Evolutionary conservation across 352 stramenopile genomes (phyloP).

Genomic region (Globisporangium parvum): DNA sequence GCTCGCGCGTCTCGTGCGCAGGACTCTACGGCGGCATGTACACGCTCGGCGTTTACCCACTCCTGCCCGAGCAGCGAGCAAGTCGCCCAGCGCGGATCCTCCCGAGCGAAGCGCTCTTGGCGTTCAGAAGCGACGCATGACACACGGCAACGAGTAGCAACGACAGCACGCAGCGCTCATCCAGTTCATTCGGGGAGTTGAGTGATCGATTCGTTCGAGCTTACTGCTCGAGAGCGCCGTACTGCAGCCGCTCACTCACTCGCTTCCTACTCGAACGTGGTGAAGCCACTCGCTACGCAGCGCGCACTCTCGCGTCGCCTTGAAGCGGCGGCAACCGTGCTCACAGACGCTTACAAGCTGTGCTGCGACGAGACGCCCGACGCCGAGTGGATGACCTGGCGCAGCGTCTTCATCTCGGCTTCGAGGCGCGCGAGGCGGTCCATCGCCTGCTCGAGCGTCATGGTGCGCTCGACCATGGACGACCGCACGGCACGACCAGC

Average conservation of each 20-base stretch:
- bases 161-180: neutral
- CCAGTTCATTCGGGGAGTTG: too few species aligned
- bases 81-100: neutral
- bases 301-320: neutral
- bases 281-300: too few species aligned
- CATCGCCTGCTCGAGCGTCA: conserved; percentile 70
- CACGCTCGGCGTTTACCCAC: conserved; percentile 4
- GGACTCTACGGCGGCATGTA: conserved; percentile 9
- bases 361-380: conserved; percentile 6
- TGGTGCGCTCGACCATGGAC: conserved; percentile 47
- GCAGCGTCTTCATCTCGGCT: conserved; percentile 57
- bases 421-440: conserved; percentile 63
- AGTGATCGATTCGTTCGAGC: too few species aligned
- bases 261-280: neutral
- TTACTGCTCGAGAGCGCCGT: neutral
- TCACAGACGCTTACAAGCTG: conserved; percentile 3
- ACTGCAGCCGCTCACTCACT: neutral
- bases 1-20: neutral
- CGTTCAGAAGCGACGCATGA: neutral
- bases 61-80: conserved; percentile 1
- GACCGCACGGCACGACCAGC: conserved; percentile 57
- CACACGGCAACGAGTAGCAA: neutral
- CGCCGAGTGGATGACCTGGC: conserved; percentile 45
- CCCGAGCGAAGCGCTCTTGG: neutral
- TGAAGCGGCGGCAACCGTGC: neutral